phyloP scores from a whole-genome alignment of 768 basidiomycete species.

The Sporobolomyces roseus region DNA sequence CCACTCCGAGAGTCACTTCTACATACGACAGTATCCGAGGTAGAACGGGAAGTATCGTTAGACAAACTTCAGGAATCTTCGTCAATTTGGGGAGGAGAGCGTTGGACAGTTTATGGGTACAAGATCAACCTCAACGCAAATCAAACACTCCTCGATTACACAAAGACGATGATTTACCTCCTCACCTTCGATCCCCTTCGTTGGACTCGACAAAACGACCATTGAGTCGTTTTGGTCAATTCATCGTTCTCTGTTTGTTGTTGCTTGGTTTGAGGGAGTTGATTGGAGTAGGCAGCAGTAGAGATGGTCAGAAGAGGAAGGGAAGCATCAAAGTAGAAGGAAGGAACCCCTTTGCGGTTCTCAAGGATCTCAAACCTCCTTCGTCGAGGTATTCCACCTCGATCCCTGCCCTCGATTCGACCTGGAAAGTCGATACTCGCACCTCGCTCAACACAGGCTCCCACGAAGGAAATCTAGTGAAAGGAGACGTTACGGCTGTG shows the following conservation, averaged over 20 bases:
- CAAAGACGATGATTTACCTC: neutral
- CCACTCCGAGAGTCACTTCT: neutral
- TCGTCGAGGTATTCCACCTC: neutral
- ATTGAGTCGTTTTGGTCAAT: conserved; percentile 12
- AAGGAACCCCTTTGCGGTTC: conserved; percentile 11
- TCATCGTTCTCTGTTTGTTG: conserved; percentile 24
- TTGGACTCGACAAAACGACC: no score
- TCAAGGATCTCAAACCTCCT: neutral
- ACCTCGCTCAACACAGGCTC: neutral
- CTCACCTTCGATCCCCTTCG: neutral
- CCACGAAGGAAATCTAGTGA: neutral
- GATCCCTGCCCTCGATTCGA: neutral
- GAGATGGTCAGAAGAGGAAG: neutral
- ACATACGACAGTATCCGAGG: neutral
- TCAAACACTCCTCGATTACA: neutral
- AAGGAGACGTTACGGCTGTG: conserved; percentile 39
- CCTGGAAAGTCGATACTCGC: conserved; percentile 3
- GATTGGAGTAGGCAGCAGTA: neutral
- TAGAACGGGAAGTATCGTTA: neutral
- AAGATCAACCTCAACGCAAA: neutral
- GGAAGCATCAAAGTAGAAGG: neutral
- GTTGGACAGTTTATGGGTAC: neutral
- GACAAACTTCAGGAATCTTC: neutral
- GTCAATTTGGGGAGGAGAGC: no score
- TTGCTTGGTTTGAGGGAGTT: conserved; percentile 21